Evolutionary conservation across 192 early-diverging fungal species (phyloP), one percentile per base, ranked within the genome.

Genomic region (Entophlyctis helioformis): DNA sequence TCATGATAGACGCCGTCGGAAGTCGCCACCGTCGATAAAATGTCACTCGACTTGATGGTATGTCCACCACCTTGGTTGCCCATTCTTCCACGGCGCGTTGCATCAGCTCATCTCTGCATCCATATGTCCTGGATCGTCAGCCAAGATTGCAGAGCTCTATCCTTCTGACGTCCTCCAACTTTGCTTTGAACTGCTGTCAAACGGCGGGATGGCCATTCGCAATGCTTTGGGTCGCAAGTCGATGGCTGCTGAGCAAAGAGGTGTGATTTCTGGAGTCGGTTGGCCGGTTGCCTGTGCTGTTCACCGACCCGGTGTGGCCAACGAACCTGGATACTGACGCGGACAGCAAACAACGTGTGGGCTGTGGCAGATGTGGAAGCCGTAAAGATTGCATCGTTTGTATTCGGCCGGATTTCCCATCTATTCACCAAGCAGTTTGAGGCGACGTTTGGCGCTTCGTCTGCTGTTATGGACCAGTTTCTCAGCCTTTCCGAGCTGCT

Each of bases 101-200:
- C 39, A 13, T 13, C 39, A 6, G 11, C 18, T 40, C 11, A 32
- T 54, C n/a, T n/a, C n/a, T n/a, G n/a, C n/a, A n/a, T n/a, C n/a
- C n/a, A n/a, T n/a, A n/a, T n/a, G n/a, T n/a, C n/a, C n/a, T n/a
- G n/a, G n/a, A n/a, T n/a, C n/a, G n/a, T 7, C 46, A 56, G 54
- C 54, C 13, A 56, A 56, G 51, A 50, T 48, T 21, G 35, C 46
- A 19, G 54, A 49, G 39, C 40, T 56, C 11, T 56, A 34, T 40
- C 45, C 54, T 21, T 8, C n/a, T 15, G 27, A 49, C 1, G 41
- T 56, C 29, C 32, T 56, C 15, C 43, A 26, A 10, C 19, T 18
- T 20, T 20, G 11, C 7, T 40, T 40, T 20, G 39, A 18, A 7
- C 19, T 20, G 10, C 12, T 40, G 6, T 8, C 20, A 40, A 40